Evolutionary conservation across 345 rosid species (phyloP).

Genomic region (Isatis tinctoria): DNA sequence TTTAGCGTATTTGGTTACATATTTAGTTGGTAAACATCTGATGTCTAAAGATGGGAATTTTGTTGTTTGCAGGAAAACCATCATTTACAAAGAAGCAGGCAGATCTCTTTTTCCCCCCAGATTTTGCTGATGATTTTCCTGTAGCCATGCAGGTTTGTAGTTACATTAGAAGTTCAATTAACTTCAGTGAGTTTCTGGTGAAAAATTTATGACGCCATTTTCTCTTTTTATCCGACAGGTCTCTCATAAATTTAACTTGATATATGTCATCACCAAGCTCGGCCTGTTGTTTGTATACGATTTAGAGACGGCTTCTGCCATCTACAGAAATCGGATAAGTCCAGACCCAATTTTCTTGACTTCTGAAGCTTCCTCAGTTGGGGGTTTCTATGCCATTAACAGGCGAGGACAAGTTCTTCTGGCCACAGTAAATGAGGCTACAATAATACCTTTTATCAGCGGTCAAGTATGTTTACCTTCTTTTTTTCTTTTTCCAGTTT

Average conservation of each 20-base stretch:
- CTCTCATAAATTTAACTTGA: slow-evolving; percentile 90
- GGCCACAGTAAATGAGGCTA: slow-evolving; percentile 94
- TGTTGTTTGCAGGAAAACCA: slow-evolving; percentile 66
- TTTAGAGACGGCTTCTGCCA: slow-evolving; percentile 97
- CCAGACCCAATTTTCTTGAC: slow-evolving; percentile 99
- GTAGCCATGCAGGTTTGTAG: slow-evolving; percentile 93
- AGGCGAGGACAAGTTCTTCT: slow-evolving; percentile 87
- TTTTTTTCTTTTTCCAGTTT: neutral
- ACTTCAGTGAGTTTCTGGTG: slow-evolving; percentile 14
- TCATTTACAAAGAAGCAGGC: slow-evolving; percentile 95
- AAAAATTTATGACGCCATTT: slow-evolving; percentile 10
- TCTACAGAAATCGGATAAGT: slow-evolving; percentile 95
- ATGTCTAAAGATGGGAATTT: neutral
- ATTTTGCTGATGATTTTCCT: slow-evolving; percentile 98
- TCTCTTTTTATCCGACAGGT: slow-evolving; percentile 51
- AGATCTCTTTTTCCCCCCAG: slow-evolving; percentile 99
- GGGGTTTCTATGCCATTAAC: slow-evolving; percentile 95
- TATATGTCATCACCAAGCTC: slow-evolving; percentile 94
- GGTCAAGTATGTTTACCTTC: slow-evolving; percentile 70
- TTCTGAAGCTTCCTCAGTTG: slow-evolving; percentile 80
- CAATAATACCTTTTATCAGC: slow-evolving; percentile 91
- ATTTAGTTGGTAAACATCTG: neutral
- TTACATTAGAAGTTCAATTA: slow-evolving; percentile 7
- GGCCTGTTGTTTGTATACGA: slow-evolving; percentile 97
- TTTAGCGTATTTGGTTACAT: neutral